A percentile compares a stretch with the other conserved stretches of the same genome.
Conservation (phyloP, 179 eudicot species). For the Silene noctiflora region DNA sequence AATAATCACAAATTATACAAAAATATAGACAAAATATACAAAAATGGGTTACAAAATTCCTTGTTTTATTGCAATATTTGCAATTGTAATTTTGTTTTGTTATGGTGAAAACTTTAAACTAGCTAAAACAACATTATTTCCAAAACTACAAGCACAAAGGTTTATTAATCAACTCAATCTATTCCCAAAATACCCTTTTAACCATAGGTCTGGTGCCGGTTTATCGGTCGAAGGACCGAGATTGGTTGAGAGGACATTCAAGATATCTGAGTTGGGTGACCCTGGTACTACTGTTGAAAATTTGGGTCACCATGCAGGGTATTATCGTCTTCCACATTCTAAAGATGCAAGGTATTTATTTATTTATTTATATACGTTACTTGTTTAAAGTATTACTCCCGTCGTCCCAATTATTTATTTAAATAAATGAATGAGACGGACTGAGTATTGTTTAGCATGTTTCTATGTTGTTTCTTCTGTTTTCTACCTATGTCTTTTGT, state of each 20-base stretch:
- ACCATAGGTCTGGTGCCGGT: constrained; percentile 22
- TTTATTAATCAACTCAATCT: constrained; percentile 57
- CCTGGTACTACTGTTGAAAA: constrained; percentile 48
- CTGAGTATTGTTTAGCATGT: not conserved
- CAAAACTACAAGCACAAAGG: constrained; percentile 42
- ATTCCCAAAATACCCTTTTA: constrained; percentile 52
- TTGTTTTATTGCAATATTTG: not conserved
- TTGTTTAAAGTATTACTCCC: not conserved
- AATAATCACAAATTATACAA: not conserved
- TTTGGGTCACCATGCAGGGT: constrained; percentile 92
- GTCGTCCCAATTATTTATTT: too few relatives aligned
- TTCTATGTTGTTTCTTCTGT: not conserved
- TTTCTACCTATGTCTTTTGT: not conserved
- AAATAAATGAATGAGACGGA: too few relatives aligned
- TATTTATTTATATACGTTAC: too few relatives aligned
- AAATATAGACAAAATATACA: not conserved
- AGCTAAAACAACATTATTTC: constrained; percentile 33
- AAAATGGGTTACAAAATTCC: constrained; percentile 3
- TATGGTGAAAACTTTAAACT: constrained; percentile 20
- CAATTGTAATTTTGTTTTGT: not conserved
- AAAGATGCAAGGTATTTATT: constrained; percentile 64
- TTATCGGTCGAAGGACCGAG: constrained; percentile 25
- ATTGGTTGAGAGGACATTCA: constrained; percentile 50
- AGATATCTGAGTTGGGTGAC: constrained; percentile 40
- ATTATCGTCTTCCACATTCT: constrained; percentile 69